A percentile compares a stretch with the other conserved stretches of the same genome.
Conservation (phyloP, 495 filamentous ascomycete genomes). For the Talaromyces thailandensis region DNA sequence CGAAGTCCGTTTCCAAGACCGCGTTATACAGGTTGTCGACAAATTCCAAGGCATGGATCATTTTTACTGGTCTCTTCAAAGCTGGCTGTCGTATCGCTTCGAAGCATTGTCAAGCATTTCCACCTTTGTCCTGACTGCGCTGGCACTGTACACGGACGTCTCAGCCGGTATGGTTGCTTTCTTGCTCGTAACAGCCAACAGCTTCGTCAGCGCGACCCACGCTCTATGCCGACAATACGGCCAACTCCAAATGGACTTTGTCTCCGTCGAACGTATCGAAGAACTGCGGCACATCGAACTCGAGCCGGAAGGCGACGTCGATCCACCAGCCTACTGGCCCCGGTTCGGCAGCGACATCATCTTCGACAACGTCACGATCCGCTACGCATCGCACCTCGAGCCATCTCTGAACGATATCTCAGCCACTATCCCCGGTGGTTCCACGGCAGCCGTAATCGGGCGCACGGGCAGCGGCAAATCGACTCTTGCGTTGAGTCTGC, state of each 20-base stretch:
- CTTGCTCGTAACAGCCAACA: conserved; percentile 34
- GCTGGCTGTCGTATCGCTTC: conserved; percentile 74
- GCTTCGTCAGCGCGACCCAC: conserved; percentile 60
- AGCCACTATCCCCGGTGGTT: conserved; percentile 62
- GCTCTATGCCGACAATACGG: conserved; percentile 66
- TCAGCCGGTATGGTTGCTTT: conserved; percentile 71
- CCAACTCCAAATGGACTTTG: conserved; percentile 81
- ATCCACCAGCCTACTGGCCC: conserved; percentile 71
- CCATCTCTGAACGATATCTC: conserved; percentile 55
- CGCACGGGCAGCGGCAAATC: conserved; percentile 60
- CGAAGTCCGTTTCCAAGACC: conserved; percentile 63
- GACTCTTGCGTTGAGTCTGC: conserved; percentile 54
- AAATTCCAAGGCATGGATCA: conserved; percentile 88
- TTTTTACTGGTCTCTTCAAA: conserved; percentile 81
- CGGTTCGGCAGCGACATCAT: conserved; percentile 55
- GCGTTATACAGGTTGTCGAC: conserved; percentile 67
- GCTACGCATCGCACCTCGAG: conserved; percentile 67
- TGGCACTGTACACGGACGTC: conserved; percentile 60
- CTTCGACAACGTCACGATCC: conserved; percentile 67
- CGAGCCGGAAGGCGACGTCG: conserved; percentile 54
- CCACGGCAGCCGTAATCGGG: conserved; percentile 57
- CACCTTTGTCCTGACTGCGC: conserved; percentile 58
- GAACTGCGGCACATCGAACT: conserved; percentile 68
- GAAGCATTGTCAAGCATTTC: conserved; percentile 60
- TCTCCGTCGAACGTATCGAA: conserved; percentile 75